phyloP scores from a whole-genome alignment of 208 protist species.

The Phytomonas francai region DNA sequence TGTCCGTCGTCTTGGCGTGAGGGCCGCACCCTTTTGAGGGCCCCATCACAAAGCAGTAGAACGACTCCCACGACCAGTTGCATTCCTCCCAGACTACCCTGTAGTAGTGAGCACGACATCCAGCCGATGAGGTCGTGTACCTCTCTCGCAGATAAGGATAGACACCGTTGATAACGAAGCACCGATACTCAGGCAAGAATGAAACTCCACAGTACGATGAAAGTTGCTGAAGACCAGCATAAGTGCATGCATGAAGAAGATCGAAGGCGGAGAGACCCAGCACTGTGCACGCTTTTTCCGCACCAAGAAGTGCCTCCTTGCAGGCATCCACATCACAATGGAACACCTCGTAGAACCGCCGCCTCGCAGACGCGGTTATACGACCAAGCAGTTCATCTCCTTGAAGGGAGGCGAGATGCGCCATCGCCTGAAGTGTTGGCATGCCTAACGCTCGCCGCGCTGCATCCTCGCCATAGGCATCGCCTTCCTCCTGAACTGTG shows the following conservation, averaged over 20 bases:
- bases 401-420: conserved; percentile 9
- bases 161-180: conserved; percentile 77
- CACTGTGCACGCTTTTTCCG: not conserved
- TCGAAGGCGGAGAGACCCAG: not conserved
- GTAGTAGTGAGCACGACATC: conserved; percentile 31
- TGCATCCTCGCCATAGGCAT: conserved; percentile 26
- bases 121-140: conserved; percentile 26
- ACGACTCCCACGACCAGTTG: conserved; percentile 36
- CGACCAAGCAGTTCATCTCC: conserved; percentile 15
- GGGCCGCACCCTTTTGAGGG: conserved; percentile 2
- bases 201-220: conserved; percentile 31
- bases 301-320: not conserved
- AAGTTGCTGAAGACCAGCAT: conserved; percentile 25
- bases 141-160: conserved; percentile 36
- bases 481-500: conserved; percentile 18
- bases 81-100: conserved; percentile 39
- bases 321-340: not conserved
- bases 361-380: not conserved
- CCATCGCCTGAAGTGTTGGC: conserved; percentile 17
- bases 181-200: conserved; percentile 23
- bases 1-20: not conserved
- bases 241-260: conserved; percentile 17
- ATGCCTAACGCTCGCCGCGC: conserved; percentile 19
- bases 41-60: conserved; percentile 43
- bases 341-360: conserved; percentile 1